These are phyloP conservation scores for Amaranthus hypochondriacus DNA, from an alignment of 148 eudicot species.

Conservation along the genomic window DNA sequence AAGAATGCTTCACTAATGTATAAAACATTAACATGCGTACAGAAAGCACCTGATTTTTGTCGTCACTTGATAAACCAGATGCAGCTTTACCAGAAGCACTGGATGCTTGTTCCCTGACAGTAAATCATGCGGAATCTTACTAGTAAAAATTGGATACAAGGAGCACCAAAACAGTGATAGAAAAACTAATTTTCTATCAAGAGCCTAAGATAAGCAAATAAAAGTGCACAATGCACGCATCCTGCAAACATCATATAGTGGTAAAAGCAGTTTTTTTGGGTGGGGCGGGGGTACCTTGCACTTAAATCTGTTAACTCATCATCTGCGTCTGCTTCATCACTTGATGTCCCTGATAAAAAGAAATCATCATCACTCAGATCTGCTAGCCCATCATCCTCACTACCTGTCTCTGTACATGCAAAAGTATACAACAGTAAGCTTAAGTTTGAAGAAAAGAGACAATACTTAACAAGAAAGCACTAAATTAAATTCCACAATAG, in stretches of 20 bases:
- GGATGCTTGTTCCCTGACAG: conserved; percentile 86
- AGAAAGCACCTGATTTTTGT: conserved; percentile 67
- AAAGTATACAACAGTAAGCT: not conserved
- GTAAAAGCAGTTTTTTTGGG: too few relatives aligned
- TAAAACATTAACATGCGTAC: conserved; percentile 1
- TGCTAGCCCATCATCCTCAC: conserved; percentile 89
- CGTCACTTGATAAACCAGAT: conserved; percentile 88
- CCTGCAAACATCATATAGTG: not conserved
- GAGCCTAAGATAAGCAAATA: not conserved
- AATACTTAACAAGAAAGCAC: not conserved
- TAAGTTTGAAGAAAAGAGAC: not conserved
- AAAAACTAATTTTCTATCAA: not conserved
- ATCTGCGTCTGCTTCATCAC: conserved; percentile 96
- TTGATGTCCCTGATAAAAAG: conserved; percentile 72
- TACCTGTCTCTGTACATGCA: conserved; percentile 73
- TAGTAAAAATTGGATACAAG: not conserved
- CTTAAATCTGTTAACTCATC: conserved; percentile 92
- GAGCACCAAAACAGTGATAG: not conserved
- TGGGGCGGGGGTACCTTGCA: conserved; percentile 42
- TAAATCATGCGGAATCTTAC: not conserved
- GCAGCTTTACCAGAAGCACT: conserved; percentile 85
- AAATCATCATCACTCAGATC: conserved; percentile 90
- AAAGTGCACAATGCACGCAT: not conserved
- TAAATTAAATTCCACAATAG: not conserved
- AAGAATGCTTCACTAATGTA: not conserved